Evolutionary conservation across 108 stramenopile genomes (phyloP).

Genomic region (Nannochloropsis oceanica): DNA sequence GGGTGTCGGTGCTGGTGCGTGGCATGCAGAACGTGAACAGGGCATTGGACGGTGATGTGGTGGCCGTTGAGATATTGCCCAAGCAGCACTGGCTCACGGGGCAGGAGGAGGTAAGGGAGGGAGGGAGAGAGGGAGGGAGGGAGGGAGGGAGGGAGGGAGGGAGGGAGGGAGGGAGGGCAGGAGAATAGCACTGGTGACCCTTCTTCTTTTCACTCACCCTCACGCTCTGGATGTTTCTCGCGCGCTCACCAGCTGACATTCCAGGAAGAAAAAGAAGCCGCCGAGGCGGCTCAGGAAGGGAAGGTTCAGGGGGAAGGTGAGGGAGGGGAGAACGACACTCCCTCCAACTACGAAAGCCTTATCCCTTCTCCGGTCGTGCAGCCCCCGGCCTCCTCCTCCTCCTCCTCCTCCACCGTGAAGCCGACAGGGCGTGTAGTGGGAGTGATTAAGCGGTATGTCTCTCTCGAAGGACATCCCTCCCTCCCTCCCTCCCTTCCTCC

Average conservation of each 20-base stretch:
- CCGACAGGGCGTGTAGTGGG: slow-evolving; percentile 32
- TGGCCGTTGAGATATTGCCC: slow-evolving; percentile 55
- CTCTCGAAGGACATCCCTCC: background rate
- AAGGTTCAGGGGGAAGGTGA: slow-evolving; percentile 48
- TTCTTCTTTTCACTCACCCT: background rate
- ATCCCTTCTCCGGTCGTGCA: background rate
- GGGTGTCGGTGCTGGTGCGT: slow-evolving; percentile 4
- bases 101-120: background rate
- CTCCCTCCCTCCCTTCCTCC: background rate
- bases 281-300: slow-evolving; percentile 47
- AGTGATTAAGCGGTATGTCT: background rate
- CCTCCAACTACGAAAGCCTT: slow-evolving; percentile 7
- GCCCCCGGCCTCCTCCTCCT: background rate
- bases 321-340: slow-evolving; percentile 36
- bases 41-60: slow-evolving; percentile 87
- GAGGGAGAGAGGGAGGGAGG: slow-evolving; percentile 11
- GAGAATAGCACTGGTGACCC: slow-evolving; percentile 17
- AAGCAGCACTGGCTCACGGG: slow-evolving; percentile 12
- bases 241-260: background rate
- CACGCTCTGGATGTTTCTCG: background rate
- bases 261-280: slow-evolving; percentile 23
- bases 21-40: slow-evolving; percentile 56
- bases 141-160: slow-evolving; percentile 36
- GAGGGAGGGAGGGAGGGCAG: slow-evolving; percentile 49
- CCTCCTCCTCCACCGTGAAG: background rate